Evolutionary conservation across 2,329 filamentous ascomycete species (phyloP), one percentile per base, ranked within the genome.

Genomic region (Exophiala phaeomuriformis): DNA sequence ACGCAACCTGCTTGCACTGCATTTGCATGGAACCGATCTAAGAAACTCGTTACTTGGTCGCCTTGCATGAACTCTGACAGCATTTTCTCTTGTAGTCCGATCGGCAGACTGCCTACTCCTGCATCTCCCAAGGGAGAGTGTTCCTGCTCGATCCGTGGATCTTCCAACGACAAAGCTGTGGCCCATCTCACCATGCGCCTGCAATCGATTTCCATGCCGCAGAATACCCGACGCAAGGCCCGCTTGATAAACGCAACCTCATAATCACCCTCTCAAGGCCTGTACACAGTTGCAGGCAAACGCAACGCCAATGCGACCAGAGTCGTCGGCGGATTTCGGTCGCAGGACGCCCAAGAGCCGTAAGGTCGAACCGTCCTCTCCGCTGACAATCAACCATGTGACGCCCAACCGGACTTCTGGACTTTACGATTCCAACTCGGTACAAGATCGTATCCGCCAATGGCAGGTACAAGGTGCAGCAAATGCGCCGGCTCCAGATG

Each of bases 401-500:
- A 51, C 51, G 3, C 41, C 52, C 32, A 36, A 56, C 35, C 55
- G 39, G 36, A 35, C 47, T 7, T 9, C 28, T 61, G 79, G 80
- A 78, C 49, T 77, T 70, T 66, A 82, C 73, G 69, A 75, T 81
- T 62, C 83, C 74, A 70, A 80, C 73, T 64, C 86, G n/a, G 86
- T 94, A 45, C 81, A 81, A 58, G 85, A 88, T 61, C 83, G 90
- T 64, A 87, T 95, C 49, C 85, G 84, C 62, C 80, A 84, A 69
- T 95, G 90, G 90, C 89, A 95, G 69, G 85, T 85, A 65, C 76
- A 84, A 61, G 88, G 86, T 64, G 86, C 84, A 33, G 78, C 79
- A 30, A 53, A 54, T 32, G 60, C 60, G 8, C 44, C 55, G 29
- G 58, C 55, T 10, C 60, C 61, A 10, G 61, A 63, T 52, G 56